A percentile compares a stretch with the other conserved stretches of the same genome.
Evolutionary conservation across 2,329 filamentous ascomycete species (phyloP).

Genomic region (Aschersonia sp.): DNA sequence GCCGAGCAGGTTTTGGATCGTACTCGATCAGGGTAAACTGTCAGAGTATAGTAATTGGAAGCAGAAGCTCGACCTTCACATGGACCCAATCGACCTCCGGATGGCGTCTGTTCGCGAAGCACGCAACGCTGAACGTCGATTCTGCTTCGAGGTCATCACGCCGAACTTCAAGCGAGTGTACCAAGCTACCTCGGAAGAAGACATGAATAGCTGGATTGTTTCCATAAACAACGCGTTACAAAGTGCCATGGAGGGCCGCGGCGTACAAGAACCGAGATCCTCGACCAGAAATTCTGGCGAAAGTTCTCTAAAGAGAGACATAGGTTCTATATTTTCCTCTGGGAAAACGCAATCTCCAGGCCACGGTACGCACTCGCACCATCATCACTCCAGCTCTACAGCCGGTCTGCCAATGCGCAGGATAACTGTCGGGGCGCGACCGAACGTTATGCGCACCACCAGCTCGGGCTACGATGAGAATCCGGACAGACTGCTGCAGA

Average conservation of each 20-base stretch:
- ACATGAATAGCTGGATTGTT: slow-evolving; percentile 93
- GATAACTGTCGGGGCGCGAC: slow-evolving; percentile 82
- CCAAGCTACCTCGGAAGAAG: slow-evolving; percentile 93
- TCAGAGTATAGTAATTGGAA: slow-evolving; percentile 99
- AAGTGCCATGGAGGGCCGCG: slow-evolving; percentile 78
- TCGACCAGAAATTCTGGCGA: slow-evolving; percentile 24
- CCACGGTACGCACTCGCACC: slow-evolving; percentile 36
- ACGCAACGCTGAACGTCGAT: slow-evolving; percentile 81
- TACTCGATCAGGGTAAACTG: slow-evolving; percentile 87
- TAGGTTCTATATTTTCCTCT: slow-evolving; percentile 83
- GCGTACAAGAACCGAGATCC: slow-evolving; percentile 38
- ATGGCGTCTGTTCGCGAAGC: slow-evolving; percentile 96
- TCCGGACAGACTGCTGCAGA: slow-evolving; percentile 72
- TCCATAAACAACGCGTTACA: slow-evolving; percentile 96
- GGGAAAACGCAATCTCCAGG: slow-evolving; percentile 71
- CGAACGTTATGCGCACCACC: slow-evolving; percentile 51
- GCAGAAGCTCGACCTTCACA: slow-evolving; percentile 87
- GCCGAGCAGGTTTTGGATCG: slow-evolving; percentile 80
- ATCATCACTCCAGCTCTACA: slow-evolving; percentile 28
- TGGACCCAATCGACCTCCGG: slow-evolving; percentile 92
- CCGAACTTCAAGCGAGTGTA: slow-evolving; percentile 93
- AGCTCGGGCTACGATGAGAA: slow-evolving; percentile 68
- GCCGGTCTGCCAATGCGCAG: slow-evolving; percentile 57
- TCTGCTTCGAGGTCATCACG: slow-evolving; percentile 97
- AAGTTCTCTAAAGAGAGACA: slow-evolving; percentile 61